phyloP scores from a whole-genome alignment of 805 yeast genomes.

The Hyphopichia homilentoma region DNA sequence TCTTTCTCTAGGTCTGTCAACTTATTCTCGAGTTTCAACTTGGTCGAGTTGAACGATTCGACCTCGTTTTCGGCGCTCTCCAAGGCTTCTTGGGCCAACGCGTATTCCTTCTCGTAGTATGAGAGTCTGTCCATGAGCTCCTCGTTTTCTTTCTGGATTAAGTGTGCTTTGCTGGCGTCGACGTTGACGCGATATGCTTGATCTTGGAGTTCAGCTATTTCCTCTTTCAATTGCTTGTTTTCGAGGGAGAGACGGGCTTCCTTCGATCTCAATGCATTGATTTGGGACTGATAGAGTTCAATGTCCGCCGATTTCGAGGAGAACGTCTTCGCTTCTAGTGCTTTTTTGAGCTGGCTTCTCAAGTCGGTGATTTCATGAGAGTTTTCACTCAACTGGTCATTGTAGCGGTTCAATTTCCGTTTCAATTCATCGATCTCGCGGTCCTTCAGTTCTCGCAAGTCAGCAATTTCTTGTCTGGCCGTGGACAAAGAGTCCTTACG shows the following conservation, averaged over 20 bases:
- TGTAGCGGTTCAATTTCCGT: too few species aligned
- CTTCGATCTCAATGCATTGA: constrained; percentile 16
- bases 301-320: constrained; percentile 7
- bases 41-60: constrained; percentile 14
- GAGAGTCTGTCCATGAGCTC: constrained; percentile 19
- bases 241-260: constrained; percentile 15
- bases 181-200: constrained; percentile 15
- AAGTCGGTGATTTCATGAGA: too few species aligned
- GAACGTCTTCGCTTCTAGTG: constrained; percentile 14
- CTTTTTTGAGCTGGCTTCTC: constrained; percentile 19
- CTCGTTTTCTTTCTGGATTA: constrained; percentile 1
- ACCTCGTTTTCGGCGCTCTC: constrained; percentile 21
- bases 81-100: constrained; percentile 18
- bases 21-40: constrained; percentile 14
- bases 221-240: constrained; percentile 20
- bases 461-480: constrained; percentile 5
- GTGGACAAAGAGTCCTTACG: constrained; percentile 2
- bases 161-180: constrained; percentile 8
- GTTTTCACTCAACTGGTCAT: too few species aligned
- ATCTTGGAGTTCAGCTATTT: constrained; percentile 25
- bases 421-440: constrained; percentile 10
- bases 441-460: constrained; percentile 11
- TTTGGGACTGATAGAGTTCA: constrained; percentile 17
- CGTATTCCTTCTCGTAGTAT: constrained; percentile 27
- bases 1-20: constrained; percentile 22